Evolutionary conservation across 345 rosid genomes (phyloP).

Genomic region (Rhodomyrtus tomentosa): DNA sequence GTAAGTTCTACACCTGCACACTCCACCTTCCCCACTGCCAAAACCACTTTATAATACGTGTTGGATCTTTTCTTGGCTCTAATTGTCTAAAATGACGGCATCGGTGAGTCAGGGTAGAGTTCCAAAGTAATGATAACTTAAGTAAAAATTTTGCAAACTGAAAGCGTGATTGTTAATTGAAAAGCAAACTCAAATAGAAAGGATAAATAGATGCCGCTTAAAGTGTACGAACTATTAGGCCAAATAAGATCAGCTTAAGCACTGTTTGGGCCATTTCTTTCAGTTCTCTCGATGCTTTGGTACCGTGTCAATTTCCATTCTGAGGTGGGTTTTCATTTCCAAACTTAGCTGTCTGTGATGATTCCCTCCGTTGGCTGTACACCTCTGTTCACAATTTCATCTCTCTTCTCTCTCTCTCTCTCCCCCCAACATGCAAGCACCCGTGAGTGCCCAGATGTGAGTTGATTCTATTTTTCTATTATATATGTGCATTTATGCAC

Average conservation of each 20-base stretch:
- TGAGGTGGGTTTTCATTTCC: neutral
- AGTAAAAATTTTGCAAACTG: neutral
- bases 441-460: neutral
- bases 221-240: neutral
- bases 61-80: neutral
- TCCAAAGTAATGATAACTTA: neutral
- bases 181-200: neutral
- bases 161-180: neutral
- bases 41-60: neutral
- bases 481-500: neutral
- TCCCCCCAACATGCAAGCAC: neutral
- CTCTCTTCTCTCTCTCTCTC: neutral
- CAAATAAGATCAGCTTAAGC: neutral
- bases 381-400: neutral
- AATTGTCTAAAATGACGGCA: neutral
- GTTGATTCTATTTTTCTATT: neutral
- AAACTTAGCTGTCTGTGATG: neutral
- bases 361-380: neutral
- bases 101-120: neutral
- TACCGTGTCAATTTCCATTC: neutral
- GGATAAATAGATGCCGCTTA: neutral
- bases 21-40: neutral
- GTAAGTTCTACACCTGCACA: slow-evolving; percentile 46
- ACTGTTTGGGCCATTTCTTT: neutral
- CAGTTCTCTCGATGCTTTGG: neutral